Conservation (phyloP, 371 early-diverging fungal species). For the Mucor piriformis region DNA sequence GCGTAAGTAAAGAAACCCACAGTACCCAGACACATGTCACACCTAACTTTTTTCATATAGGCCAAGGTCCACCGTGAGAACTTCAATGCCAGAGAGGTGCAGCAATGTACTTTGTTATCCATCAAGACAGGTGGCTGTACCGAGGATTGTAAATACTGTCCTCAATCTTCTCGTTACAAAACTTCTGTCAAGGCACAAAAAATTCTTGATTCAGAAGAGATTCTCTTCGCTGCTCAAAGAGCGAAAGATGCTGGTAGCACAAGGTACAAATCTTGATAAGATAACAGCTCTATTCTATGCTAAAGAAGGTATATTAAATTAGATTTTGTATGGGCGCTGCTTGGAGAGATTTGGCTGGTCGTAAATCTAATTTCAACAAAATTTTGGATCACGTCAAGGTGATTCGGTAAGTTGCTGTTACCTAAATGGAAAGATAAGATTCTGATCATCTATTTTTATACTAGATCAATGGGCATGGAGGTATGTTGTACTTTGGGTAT, state of each 20-base stretch:
- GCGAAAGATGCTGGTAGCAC: constrained; percentile 85
- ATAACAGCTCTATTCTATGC: neutral
- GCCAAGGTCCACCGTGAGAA: constrained; percentile 77
- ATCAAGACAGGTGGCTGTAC: constrained; percentile 92
- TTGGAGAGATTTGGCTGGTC: constrained; percentile 83
- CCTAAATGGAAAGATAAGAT: neutral
- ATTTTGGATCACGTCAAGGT: constrained; percentile 78
- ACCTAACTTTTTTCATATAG: constrained; percentile 32
- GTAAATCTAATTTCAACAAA: constrained; percentile 84
- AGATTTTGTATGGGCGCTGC: constrained; percentile 88
- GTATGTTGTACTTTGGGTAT: constrained; percentile 90
- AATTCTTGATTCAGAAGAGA: constrained; percentile 72
- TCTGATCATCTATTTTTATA: neutral
- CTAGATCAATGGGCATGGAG: constrained; percentile 88
- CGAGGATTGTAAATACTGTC: constrained; percentile 89
- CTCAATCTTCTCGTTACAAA: constrained; percentile 79
- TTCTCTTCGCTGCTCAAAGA: constrained; percentile 75
- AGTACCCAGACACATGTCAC: constrained; percentile 2
- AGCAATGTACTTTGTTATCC: constrained; percentile 81
- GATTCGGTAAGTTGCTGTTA: constrained; percentile 63
- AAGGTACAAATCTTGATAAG: constrained; percentile 28
- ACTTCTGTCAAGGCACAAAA: constrained; percentile 78
- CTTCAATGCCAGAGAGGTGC: constrained; percentile 76
- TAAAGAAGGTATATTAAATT: neutral
- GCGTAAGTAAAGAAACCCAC: constrained; percentile 52